Percentiles rank a stretch among this genome's conserved stretches.
These are phyloP conservation scores for Marvania coccoides DNA, from an alignment of 139 green algal genomes.

Conservation along the genomic window DNA sequence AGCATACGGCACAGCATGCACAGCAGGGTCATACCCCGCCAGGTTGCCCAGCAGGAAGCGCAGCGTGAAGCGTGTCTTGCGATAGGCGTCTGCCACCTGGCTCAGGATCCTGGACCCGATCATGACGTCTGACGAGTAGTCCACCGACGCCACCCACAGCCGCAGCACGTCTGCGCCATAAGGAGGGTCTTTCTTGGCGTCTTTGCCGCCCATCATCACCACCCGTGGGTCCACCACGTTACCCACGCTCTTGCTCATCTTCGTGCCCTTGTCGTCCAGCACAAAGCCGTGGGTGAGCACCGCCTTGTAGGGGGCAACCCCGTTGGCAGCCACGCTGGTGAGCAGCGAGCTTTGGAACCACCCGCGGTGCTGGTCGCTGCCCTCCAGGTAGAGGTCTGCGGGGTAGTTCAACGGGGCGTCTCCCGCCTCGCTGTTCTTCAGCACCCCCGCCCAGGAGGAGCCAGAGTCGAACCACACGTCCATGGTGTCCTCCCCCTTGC, in stretches of 20 bases:
- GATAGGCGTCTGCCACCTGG: slow-evolving; percentile 90
- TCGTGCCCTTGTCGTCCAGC: slow-evolving; percentile 60
- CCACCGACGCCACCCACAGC: slow-evolving; percentile 91
- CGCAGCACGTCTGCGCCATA: slow-evolving; percentile 93
- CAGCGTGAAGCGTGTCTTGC: slow-evolving; percentile 86
- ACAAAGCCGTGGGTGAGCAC: slow-evolving; percentile 88
- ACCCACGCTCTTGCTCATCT: slow-evolving; percentile 91
- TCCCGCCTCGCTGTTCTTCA: slow-evolving; percentile 46
- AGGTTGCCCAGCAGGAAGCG: slow-evolving; percentile 96
- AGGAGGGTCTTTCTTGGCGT: slow-evolving; percentile 80
- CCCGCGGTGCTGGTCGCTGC: slow-evolving; percentile 92
- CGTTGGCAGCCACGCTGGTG: slow-evolving; percentile 82
- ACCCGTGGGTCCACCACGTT: slow-evolving; percentile 91
- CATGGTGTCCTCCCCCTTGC: slow-evolving; percentile 95
- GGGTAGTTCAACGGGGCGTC: slow-evolving; percentile 56
- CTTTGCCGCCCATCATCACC: slow-evolving; percentile 87
- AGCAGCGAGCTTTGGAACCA: slow-evolving; percentile 98
- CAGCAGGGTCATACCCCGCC: slow-evolving; percentile 63
- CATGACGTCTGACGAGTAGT: slow-evolving; percentile 91
- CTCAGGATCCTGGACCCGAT: slow-evolving; percentile 71
- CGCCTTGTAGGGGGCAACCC: slow-evolving; percentile 77
- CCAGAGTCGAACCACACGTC: slow-evolving; percentile 99
- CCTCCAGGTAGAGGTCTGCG: slow-evolving; percentile 97
- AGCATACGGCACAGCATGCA: slow-evolving; percentile 36
- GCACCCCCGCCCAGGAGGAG: slow-evolving; percentile 82